Conservation (phyloP, 2,329 filamentous ascomycete genomes). For the Microcyclospora pomicola region DNA sequence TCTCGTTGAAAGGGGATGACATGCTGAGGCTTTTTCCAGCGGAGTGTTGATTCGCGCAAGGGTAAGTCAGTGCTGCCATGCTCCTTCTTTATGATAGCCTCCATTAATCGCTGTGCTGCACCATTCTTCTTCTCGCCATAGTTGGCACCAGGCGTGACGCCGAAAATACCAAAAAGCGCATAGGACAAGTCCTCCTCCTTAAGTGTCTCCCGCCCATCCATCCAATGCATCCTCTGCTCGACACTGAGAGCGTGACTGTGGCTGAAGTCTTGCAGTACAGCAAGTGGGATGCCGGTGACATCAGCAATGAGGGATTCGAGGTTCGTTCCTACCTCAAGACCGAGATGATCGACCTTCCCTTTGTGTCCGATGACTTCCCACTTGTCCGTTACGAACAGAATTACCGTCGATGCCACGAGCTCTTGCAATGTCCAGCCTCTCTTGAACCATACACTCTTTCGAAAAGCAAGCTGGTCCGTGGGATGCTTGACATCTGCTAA, state of each 20-base stretch:
- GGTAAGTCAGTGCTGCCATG: too few species aligned
- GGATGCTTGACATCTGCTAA: slow-evolving; percentile 1
- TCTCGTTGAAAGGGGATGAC: too few species aligned
- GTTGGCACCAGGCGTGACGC: slow-evolving; percentile 29
- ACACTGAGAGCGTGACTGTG: slow-evolving; percentile 7
- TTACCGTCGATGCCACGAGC: slow-evolving; percentile 4
- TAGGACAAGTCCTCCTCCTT: slow-evolving; percentile 31
- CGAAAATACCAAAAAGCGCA: slow-evolving; percentile 32
- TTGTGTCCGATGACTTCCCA: slow-evolving; percentile 12
- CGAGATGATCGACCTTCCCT: background rate
- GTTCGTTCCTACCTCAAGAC: too few species aligned
- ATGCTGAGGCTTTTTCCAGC: too few species aligned
- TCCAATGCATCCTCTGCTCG: slow-evolving; percentile 9
- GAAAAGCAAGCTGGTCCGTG: background rate
- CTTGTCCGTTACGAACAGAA: slow-evolving; percentile 7
- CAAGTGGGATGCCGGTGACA: slow-evolving; percentile 16
- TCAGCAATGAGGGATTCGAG: slow-evolving; percentile 5
- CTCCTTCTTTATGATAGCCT: too few species aligned
- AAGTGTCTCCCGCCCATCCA: slow-evolving; percentile 2
- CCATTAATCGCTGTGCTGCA: too few species aligned
- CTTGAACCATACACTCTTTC: slow-evolving; percentile 6
- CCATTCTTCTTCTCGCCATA: slow-evolving; percentile 24
- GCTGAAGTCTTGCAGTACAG: slow-evolving; percentile 8
- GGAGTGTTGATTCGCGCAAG: too few species aligned
- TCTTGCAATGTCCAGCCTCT: slow-evolving; percentile 11